A percentile compares a stretch with the other conserved stretches of the same genome.
Conservation (phyloP, 2,329 filamentous ascomycete species). For the Cyclaneusma minus region DNA sequence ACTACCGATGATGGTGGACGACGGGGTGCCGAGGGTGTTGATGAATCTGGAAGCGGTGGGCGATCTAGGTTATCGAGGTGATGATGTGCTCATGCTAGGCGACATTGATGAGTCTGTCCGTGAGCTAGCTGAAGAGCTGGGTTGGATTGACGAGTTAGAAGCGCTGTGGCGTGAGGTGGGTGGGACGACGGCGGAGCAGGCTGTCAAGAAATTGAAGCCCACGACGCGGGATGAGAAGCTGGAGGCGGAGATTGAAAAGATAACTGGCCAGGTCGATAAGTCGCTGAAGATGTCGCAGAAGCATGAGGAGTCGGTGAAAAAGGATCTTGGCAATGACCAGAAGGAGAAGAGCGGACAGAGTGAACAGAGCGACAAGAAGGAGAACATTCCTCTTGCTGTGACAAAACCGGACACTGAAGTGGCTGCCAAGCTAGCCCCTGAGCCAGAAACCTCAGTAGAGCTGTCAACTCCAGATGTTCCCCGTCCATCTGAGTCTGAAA, state of each 20-base stretch:
- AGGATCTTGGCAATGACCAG: conserved; percentile 12
- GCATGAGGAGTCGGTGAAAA: conserved; percentile 15
- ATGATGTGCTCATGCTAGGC: conserved; percentile 74
- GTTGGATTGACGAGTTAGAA: conserved; percentile 78
- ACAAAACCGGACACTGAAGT: too few relatives aligned
- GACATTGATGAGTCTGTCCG: conserved; percentile 74
- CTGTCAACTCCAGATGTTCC: too few relatives aligned
- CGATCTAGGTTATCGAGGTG: conserved; percentile 55
- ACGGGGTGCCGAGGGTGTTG: conserved; percentile 58
- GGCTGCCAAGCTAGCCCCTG: too few relatives aligned
- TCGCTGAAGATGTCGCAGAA: conserved; percentile 17
- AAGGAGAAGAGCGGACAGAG: too few relatives aligned
- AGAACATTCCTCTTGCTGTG: too few relatives aligned
- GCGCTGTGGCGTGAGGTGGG: conserved; percentile 54
- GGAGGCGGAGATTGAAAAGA: conserved; percentile 20
- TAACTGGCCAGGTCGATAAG: conserved; percentile 20
- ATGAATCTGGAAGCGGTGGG: conserved; percentile 83
- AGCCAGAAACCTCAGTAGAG: too few relatives aligned
- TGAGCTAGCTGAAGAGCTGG: conserved; percentile 62
- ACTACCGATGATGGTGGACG: conserved; percentile 48
- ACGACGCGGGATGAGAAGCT: conserved; percentile 32
- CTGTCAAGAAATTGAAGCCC: conserved; percentile 1
- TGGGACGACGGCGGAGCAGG: conserved; percentile 25
- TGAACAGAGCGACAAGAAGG: too few relatives aligned
- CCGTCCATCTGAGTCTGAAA: too few relatives aligned